Evolutionary conservation across 176 grass and related monocot species (phyloP), one percentile per base, ranked within the genome.

Genomic region (Oryza meyeriana): DNA sequence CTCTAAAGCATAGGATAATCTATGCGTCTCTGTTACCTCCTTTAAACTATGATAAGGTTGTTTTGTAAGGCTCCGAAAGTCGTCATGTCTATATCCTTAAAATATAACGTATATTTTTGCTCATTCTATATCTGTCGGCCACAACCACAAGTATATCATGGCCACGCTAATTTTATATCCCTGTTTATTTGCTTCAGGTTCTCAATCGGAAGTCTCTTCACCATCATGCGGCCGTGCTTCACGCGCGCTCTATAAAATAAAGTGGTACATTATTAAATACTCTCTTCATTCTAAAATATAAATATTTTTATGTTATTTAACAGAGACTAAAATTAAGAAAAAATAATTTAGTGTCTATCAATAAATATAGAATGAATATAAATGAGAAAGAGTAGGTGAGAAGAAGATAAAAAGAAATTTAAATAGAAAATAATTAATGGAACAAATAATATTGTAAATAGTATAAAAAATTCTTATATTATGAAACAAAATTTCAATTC

Each of bases 21-120:
- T 66, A 9, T 9, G 12, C 12, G 61, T 83, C 61, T 34, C 41
- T 75, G 30, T 75, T 72, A 65, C n/a, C 30, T 33, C 26, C 18
- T 78, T 45, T 20, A 17, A 48, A 36, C 10, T 42, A 5, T 58
- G 34, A 34, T 35, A 61, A 10, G 22, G 64, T 79, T 85, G 52
- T 55, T 22, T 58, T 72, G 75, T 16, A 72, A 71, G 40, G 6
- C 67, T 30, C 24, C 16, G 6, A 85, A 79, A 64, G 75, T 63
- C 55, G 12, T 52, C 39, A 38, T 35, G 52, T 50, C 14, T 0
- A 25, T 50, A 61, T 71, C 83, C 5, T 77, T 45, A 18, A 2
- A 42, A 1, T 42, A 2, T 61, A 0, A 8, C 25, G 10, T 26
- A 27, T 41, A 26, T 36, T 25, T 69, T 48, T 42, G n/a, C 36